These are phyloP conservation scores for barrel medic (Medicago truncatula) DNA, from an alignment of 306 rosid genomes.

Conservation along the genomic window DNA sequence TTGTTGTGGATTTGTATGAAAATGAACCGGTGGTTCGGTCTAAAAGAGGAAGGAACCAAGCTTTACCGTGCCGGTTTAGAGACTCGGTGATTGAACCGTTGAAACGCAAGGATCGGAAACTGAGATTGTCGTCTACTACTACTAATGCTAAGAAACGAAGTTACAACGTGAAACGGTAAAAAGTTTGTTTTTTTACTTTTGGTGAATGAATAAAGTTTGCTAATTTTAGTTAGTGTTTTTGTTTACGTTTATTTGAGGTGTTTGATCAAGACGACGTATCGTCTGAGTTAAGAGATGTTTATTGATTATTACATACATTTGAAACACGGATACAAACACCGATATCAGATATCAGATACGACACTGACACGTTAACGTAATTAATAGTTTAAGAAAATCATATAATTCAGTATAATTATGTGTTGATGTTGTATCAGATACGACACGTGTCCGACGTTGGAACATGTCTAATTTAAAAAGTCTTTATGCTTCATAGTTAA, in stretches of 20 bases:
- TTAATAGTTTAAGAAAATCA: too few relatives aligned
- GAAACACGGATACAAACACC: too few relatives aligned
- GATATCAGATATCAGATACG: too few relatives aligned
- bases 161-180: conserved; percentile 23
- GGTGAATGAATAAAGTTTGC: neutral
- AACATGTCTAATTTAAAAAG: too few relatives aligned
- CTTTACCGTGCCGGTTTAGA: conserved; percentile 51
- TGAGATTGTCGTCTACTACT: conserved; percentile 36
- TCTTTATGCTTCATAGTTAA: too few relatives aligned
- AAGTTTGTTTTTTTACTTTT: neutral
- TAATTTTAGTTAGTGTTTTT: conserved; percentile 11
- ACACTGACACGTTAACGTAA: too few relatives aligned
- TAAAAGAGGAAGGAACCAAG: conserved; percentile 57
- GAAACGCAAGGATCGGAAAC: conserved; percentile 38
- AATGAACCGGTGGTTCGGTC: conserved; percentile 58
- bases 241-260: neutral
- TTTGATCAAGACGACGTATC: too few relatives aligned
- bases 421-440: too few relatives aligned
- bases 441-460: too few relatives aligned
- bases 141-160: conserved; percentile 28
- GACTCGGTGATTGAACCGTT: conserved; percentile 61
- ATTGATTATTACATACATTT: neutral
- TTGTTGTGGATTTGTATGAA: conserved; percentile 46
- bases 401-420: too few relatives aligned
- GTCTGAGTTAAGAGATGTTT: neutral